Evolutionary conservation across 768 basidiomycete species (phyloP), one percentile per base, ranked within the genome.

Genomic region (Russula abietina): DNA sequence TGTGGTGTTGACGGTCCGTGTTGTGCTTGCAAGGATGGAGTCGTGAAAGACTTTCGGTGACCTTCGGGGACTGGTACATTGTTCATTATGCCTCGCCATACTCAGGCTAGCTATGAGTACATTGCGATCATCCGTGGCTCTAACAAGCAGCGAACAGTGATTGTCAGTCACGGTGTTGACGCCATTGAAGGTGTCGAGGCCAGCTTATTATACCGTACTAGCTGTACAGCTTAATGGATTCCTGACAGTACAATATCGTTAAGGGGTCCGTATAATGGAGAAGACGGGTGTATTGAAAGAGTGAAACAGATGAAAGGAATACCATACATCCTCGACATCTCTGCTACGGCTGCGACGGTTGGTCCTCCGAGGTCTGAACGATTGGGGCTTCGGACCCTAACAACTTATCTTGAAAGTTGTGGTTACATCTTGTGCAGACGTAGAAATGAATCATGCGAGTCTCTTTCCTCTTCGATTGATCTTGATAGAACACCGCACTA

Each of bases 401-500:
- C 46, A 89, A 69, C 26, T 78, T 79, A 22, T 93, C 91, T 57
- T 80, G 80, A 71, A 88, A 93, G 69, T 79, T 83, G 67, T 88
- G 78, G 67, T 87, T 86, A 73, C 91, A 93, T 68, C 88, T 88
- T 24, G 85, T 83, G 72, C 92, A 95, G 51, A 93, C 91, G 71
- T 86, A 95, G 77, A 94, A 95, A 2, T 93, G 80, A 55, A 91
- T 91, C 93, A 96, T 96, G 3, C 90, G 83, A 1, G 96, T 98
- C 72, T 96, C 93, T 69, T 92, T 93, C 59, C 96, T 87, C 72
- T 96, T 95, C 19, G 93, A 97, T 73, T 98, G 96, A 74, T 98
- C 96, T 74, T 98, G 96, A 73, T 89, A 98, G 71, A 91, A 84
- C 4, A 98, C 95, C 55, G 92, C 85, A 70, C 95, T 98, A 70